These are phyloP conservation scores for Aspergillus nidulans DNA, from an alignment of 495 filamentous ascomycete species.

Conservation along the genomic window DNA sequence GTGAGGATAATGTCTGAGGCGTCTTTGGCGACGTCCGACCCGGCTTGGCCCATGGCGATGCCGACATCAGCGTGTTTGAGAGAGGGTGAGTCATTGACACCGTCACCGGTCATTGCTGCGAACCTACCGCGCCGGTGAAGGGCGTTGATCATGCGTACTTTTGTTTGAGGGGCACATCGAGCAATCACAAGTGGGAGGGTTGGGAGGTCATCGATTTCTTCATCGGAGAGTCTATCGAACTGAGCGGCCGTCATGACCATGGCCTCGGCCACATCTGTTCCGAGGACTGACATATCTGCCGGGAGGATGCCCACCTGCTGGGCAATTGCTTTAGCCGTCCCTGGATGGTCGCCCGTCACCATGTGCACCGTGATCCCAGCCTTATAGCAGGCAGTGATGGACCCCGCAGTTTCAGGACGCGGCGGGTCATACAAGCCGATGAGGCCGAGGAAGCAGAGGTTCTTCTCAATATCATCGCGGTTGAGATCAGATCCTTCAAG, in stretches of 20 bases:
- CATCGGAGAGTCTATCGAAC: constrained; percentile 61
- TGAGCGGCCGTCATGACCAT: constrained; percentile 66
- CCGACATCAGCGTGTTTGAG: constrained; percentile 79
- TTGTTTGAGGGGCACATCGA: constrained; percentile 66
- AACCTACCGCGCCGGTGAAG: constrained; percentile 61
- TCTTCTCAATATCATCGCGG: constrained; percentile 54
- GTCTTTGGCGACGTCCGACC: constrained; percentile 83
- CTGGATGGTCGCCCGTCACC: constrained; percentile 66
- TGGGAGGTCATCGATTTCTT: constrained; percentile 61
- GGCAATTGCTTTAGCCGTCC: constrained; percentile 61
- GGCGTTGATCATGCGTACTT: constrained; percentile 75
- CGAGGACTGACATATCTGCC: constrained; percentile 40
- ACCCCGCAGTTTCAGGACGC: constrained; percentile 45
- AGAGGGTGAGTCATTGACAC: constrained; percentile 82
- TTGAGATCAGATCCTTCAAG: constrained; percentile 31
- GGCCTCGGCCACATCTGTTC: constrained; percentile 51
- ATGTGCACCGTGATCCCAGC: constrained; percentile 69
- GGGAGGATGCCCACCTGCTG: constrained; percentile 64
- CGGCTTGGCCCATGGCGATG: constrained; percentile 75
- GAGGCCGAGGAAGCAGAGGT: constrained; percentile 62
- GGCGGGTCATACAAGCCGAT: constrained; percentile 74
- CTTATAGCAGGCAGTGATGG: constrained; percentile 55
- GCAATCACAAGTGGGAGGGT: constrained; percentile 66
- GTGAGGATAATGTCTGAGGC: constrained; percentile 77
- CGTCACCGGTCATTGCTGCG: constrained; percentile 80